Conservation (phyloP, 2,329 filamentous ascomycete species). For the Epichloe sibirici region DNA sequence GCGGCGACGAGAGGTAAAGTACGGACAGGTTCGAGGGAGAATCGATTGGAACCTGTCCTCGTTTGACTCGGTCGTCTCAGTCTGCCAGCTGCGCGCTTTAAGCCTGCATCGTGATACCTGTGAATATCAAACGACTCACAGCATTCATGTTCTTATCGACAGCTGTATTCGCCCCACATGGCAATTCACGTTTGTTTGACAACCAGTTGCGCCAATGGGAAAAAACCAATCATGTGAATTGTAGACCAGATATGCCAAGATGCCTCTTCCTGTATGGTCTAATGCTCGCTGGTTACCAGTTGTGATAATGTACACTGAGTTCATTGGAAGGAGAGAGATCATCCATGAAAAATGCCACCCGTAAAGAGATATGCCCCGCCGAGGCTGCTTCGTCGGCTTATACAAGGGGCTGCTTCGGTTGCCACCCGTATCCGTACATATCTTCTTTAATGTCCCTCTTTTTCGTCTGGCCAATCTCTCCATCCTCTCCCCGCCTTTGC, state of each 20-base stretch:
- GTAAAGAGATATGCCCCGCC: conserved; percentile 8
- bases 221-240: conserved; percentile 13
- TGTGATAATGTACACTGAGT: conserved; percentile 41
- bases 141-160: background rate
- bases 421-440: conserved; percentile 1
- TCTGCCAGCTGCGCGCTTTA: background rate
- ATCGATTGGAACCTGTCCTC: too few species aligned
- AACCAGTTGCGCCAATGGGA: background rate
- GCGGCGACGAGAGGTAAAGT: too few species aligned
- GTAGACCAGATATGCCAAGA: conserved; percentile 15
- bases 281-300: conserved; percentile 31
- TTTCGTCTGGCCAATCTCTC: conserved; percentile 5
- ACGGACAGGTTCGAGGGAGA: too few species aligned
- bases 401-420: conserved; percentile 13
- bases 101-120: background rate
- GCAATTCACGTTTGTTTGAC: background rate
- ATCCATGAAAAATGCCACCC: conserved; percentile 14
- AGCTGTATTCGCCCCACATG: background rate
- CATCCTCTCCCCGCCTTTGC: background rate
- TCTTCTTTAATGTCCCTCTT: conserved; percentile 3
- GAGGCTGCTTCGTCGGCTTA: conserved; percentile 18
- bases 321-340: conserved; percentile 39
- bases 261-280: conserved; percentile 28
- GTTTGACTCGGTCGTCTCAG: background rate
- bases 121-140: background rate